Evolutionary conservation across 306 rosid species (phyloP), one percentile per base, ranked within the genome.

Genomic region (Vachellia collinsii): DNA sequence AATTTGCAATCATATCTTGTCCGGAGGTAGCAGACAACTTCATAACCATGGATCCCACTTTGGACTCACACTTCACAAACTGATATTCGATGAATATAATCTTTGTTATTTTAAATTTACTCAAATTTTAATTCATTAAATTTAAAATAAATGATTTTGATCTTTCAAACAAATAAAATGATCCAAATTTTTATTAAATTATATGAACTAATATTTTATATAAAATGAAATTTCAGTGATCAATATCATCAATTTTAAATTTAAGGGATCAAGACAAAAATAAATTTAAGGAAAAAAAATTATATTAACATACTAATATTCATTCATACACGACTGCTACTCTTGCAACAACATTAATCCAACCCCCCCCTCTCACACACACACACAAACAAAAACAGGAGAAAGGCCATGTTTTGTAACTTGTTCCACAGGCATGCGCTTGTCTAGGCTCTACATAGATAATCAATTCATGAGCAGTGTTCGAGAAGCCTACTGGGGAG

Each of bases 1-100:
- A 70, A 69, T 29, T 68, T 64, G 76, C 80, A 81, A 78, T 82
- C 82, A 84, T 75, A 82, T 84, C 84, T 84, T 87, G 90, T 87
- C 56, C 79, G 72, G 75, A 22, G 50, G 54, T 14, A 87, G 88
- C 82, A 82, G 90, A 82, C 88, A 81, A 43, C 47, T 51, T 14
- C 81, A 74, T 22, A 23, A 34, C 39, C 7, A 76, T 84, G 83
- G 87, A 84, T 46, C 89, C 89, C 85, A 86, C 89, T 50, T 67
- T 67, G 38, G 70, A 63, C 70, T 76, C 56, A 3, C 22, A 75
- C 77, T 2, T 77, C 34, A 29, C 34, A 29, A 29, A 29, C 34
- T 29, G 2, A 29, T 29, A 29, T 29, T 29, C 1, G 2, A 29
- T n/a, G 2, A 29, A 29, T 29, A 29, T 29, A 29, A 29, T 29